Conservation (phyloP, 2,329 filamentous ascomycete species). For the Myriosclerotinia scirpicola region DNA sequence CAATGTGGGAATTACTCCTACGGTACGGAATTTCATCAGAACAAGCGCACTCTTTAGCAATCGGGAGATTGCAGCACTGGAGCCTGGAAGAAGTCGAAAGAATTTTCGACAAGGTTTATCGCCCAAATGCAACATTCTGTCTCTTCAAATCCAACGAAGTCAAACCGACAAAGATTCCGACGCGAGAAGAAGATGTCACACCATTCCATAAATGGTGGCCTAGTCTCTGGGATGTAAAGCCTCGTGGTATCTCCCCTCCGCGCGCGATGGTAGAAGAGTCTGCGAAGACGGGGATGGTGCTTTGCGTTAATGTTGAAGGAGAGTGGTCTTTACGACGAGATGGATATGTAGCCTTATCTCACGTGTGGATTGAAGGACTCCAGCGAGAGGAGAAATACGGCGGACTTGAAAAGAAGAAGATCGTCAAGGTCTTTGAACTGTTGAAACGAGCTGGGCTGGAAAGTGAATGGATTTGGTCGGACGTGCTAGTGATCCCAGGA, state of each 20-base stretch:
- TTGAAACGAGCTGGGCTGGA: not conserved
- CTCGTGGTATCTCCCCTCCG: not conserved
- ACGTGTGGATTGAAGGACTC: constrained; percentile 31
- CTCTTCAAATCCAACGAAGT: not conserved
- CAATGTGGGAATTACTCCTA: not conserved
- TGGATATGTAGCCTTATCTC: constrained; percentile 24
- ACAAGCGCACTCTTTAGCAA: not conserved
- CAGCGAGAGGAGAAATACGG: not conserved
- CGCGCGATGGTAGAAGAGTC: not conserved
- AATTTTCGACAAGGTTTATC: not conserved
- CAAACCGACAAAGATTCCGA: not conserved
- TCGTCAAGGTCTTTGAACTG: not conserved
- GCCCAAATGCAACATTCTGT: not conserved
- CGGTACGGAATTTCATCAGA: not conserved
- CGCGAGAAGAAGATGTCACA: not conserved
- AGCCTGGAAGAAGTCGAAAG: not conserved
- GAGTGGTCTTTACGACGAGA: not conserved
- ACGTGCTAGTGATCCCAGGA: constrained; percentile 28
- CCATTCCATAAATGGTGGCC: not conserved
- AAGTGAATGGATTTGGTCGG: constrained; percentile 31
- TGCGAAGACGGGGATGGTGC: not conserved
- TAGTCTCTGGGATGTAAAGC: not conserved
- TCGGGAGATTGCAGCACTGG: not conserved
- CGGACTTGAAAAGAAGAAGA: not conserved
- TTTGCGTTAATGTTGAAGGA: constrained; percentile 6